phyloP scores from a whole-genome alignment of 805 yeast species.

The Barnettozyma pratensis region DNA sequence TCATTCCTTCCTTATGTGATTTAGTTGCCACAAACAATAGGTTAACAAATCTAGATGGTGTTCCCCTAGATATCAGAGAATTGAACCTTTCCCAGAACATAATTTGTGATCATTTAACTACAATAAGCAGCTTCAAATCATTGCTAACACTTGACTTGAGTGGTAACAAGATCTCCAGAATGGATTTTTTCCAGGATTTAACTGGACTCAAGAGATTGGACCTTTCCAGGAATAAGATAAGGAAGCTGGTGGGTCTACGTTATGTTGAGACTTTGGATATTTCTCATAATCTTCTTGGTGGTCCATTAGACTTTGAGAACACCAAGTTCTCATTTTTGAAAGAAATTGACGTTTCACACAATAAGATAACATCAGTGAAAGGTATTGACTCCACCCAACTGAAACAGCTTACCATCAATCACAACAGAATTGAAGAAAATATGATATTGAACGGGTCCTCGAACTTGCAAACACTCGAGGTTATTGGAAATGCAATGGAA shows the following conservation, averaged over 20 bases:
- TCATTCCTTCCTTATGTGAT: conserved; percentile 32
- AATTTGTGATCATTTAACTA: conserved; percentile 18
- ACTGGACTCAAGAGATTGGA: conserved; percentile 22
- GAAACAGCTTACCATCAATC: background rate
- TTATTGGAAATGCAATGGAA: conserved; percentile 1
- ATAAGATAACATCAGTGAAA: conserved; percentile 8
- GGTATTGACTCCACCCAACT: background rate
- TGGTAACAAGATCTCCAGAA: conserved; percentile 33
- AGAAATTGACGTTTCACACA: conserved; percentile 12
- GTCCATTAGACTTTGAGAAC: conserved; percentile 4
- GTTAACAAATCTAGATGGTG: conserved; percentile 21
- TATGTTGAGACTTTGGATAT: conserved; percentile 31
- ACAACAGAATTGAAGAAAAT: background rate
- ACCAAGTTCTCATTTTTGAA: conserved; percentile 14
- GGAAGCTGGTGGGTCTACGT: conserved; percentile 18
- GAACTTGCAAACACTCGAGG: conserved; percentile 1
- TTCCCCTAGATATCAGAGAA: conserved; percentile 10
- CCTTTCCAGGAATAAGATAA: conserved; percentile 31
- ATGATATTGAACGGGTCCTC: background rate
- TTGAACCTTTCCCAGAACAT: conserved; percentile 14
- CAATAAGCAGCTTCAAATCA: conserved; percentile 11
- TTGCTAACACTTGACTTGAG: conserved; percentile 34
- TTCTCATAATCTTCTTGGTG: conserved; percentile 30
- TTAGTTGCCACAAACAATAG: conserved; percentile 13
- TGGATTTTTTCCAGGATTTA: conserved; percentile 24